Evolutionary conservation across 495 filamentous ascomycete species (phyloP).

Genomic region (Hypoxylon intermedium): DNA sequence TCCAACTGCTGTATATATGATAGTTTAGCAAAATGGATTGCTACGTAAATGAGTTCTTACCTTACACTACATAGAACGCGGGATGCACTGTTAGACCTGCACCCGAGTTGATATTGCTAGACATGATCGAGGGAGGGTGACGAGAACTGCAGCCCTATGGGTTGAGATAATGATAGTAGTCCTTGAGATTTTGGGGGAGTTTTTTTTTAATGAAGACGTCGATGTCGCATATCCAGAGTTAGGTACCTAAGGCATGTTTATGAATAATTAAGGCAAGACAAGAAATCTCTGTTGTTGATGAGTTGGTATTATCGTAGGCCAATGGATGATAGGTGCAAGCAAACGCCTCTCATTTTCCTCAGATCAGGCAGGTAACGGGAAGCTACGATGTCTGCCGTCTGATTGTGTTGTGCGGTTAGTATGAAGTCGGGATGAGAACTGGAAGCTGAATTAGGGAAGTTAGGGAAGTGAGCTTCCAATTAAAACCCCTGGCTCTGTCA

Average conservation of each 20-base stretch:
- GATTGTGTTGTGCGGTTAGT: not conserved
- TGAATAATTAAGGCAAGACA: too few relatives aligned
- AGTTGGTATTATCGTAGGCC: too few relatives aligned
- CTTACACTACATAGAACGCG: constrained; percentile 79
- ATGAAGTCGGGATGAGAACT: constrained; percentile 8
- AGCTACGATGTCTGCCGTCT: not conserved
- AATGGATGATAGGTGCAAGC: not conserved
- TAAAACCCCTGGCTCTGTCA: not conserved
- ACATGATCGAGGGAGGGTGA: not conserved
- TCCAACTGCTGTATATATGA: constrained; percentile 71
- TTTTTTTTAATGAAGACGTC: too few relatives aligned
- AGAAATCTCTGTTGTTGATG: too few relatives aligned
- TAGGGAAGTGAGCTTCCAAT: too few relatives aligned
- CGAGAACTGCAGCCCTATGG: not conserved
- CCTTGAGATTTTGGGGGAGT: too few relatives aligned
- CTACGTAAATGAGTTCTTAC: too few relatives aligned
- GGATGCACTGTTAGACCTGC: constrained; percentile 68
- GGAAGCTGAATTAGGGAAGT: too few relatives aligned
- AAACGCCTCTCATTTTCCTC: not conserved
- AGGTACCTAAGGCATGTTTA: too few relatives aligned
- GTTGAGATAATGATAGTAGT: not conserved
- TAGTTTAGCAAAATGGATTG: not conserved
- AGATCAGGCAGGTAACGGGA: not conserved
- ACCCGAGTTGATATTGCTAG: constrained; percentile 30
- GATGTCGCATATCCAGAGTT: not conserved